Evolutionary conservation across 1,284 basidiomycete genomes (phyloP).

Genomic region (Apiotrichum mycotoxinovorans): DNA sequence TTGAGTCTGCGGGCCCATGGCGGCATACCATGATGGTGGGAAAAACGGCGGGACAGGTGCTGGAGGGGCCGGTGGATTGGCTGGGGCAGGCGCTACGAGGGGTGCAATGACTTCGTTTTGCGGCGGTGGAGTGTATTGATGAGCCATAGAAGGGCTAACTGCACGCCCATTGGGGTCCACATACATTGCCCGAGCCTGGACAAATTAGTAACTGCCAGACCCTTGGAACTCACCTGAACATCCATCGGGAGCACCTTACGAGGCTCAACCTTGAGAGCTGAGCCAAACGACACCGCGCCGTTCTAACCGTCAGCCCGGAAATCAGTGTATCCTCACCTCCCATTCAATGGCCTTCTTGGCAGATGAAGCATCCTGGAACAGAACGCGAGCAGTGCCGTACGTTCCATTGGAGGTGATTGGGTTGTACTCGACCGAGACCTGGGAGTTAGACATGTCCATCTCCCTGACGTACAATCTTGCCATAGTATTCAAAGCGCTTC

Average conservation of each 20-base stretch:
- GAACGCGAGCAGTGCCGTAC: constrained; percentile 28
- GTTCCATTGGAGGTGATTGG: constrained; percentile 10
- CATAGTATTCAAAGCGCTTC: constrained; percentile 34
- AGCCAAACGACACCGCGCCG: constrained; percentile 29
- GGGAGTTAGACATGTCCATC: neutral
- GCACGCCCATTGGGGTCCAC: constrained; percentile 29
- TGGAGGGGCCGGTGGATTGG: neutral
- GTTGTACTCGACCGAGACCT: constrained; percentile 33
- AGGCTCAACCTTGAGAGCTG: constrained; percentile 27
- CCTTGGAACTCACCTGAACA: constrained; percentile 26
- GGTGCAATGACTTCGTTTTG: neutral
- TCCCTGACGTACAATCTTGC: constrained; percentile 27
- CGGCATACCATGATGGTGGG: neutral
- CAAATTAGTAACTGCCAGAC: neutral
- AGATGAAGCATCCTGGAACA: constrained; percentile 25
- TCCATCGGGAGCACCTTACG: constrained; percentile 31
- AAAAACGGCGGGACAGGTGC: neutral
- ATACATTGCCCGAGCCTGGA: constrained; percentile 24
- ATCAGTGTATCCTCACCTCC: constrained; percentile 26
- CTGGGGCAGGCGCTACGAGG: neutral
- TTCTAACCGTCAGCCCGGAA: constrained; percentile 14
- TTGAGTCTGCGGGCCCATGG: neutral
- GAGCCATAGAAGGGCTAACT: constrained; percentile 31
- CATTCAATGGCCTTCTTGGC: constrained; percentile 26
- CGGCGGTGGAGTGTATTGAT: constrained; percentile 24